phyloP scores from a whole-genome alignment of 1,284 basidiomycete genomes.

The Pyrrhoderma lamaoense region DNA sequence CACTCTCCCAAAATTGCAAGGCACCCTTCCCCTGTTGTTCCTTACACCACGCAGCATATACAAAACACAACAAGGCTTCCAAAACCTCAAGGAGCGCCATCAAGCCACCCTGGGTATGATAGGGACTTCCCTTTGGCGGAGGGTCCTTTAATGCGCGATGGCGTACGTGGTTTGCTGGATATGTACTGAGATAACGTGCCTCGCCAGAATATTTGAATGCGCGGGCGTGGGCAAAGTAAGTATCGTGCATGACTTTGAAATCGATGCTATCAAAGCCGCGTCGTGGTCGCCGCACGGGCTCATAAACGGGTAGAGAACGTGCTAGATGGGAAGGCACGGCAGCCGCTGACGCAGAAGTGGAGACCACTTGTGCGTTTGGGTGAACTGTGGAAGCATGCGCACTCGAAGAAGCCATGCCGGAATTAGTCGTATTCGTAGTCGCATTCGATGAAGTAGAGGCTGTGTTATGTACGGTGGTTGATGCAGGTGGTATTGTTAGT shows the following conservation, averaged over 20 bases:
- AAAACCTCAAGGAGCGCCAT: conserved; percentile 69
- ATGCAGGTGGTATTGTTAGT: too few relatives aligned
- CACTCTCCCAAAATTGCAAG: conserved; percentile 51
- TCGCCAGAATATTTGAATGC: conserved; percentile 71
- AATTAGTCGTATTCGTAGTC: too few relatives aligned
- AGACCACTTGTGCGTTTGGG: too few relatives aligned
- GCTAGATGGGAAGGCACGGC: not conserved
- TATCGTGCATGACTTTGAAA: conserved; percentile 51
- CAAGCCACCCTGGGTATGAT: conserved; percentile 61
- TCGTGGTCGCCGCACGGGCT: conserved; percentile 59
- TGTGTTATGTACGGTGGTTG: too few relatives aligned
- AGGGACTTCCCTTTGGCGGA: conserved; percentile 52
- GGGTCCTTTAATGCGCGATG: conserved; percentile 55
- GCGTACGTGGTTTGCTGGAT: conserved; percentile 52
- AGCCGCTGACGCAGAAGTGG: not conserved
- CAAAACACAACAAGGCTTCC: conserved; percentile 66
- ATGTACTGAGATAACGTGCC: conserved; percentile 65
- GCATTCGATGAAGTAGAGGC: too few relatives aligned
- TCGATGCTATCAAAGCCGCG: conserved; percentile 41
- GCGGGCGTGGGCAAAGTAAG: conserved; percentile 54
- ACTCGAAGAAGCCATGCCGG: too few relatives aligned
- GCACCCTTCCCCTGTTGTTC: conserved; percentile 43
- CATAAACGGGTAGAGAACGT: conserved; percentile 34
- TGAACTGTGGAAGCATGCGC: too few relatives aligned
- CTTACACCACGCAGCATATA: conserved; percentile 64